These are phyloP conservation scores for Infundibulicybe gibba DNA, from an alignment of 768 basidiomycete genomes.

Conservation along the genomic window DNA sequence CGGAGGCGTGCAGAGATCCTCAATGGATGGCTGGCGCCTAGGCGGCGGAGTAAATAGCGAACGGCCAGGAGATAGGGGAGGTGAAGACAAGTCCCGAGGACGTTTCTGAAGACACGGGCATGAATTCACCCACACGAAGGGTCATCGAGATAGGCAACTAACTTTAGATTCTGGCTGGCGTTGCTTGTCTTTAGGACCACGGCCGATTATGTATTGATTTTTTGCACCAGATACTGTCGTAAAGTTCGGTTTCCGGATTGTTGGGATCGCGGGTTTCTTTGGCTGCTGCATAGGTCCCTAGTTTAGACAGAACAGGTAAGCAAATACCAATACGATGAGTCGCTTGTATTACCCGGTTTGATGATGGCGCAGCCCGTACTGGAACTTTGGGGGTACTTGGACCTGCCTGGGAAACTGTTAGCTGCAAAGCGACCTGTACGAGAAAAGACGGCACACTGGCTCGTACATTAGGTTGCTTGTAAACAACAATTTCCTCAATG, in stretches of 20 bases:
- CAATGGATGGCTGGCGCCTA: neutral
- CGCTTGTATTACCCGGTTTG: neutral
- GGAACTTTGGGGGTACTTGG: neutral
- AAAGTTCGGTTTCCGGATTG: no score
- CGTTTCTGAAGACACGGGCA: neutral
- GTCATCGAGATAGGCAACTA: no score
- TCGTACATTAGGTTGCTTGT: slow-evolving; percentile 4
- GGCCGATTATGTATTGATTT: no score
- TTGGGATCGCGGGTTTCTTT: no score
- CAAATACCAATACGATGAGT: no score
- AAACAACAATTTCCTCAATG: slow-evolving; percentile 12
- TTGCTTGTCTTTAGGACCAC: no score
- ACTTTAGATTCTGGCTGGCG: no score
- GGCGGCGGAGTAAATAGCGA: neutral
- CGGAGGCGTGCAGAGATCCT: slow-evolving; percentile 14
- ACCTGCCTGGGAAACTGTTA: neutral
- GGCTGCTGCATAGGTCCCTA: no score
- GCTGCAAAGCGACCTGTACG: slow-evolving; percentile 6
- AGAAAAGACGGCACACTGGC: neutral
- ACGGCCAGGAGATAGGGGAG: neutral
- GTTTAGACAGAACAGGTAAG: no score
- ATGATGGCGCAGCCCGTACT: neutral
- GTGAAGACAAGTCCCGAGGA: slow-evolving; percentile 1
- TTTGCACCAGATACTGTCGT: no score
- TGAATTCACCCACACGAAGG: no score